Evolutionary conservation across 768 basidiomycete genomes (phyloP), one percentile per base, ranked within the genome.

Genomic region (Ramaria rubella): DNA sequence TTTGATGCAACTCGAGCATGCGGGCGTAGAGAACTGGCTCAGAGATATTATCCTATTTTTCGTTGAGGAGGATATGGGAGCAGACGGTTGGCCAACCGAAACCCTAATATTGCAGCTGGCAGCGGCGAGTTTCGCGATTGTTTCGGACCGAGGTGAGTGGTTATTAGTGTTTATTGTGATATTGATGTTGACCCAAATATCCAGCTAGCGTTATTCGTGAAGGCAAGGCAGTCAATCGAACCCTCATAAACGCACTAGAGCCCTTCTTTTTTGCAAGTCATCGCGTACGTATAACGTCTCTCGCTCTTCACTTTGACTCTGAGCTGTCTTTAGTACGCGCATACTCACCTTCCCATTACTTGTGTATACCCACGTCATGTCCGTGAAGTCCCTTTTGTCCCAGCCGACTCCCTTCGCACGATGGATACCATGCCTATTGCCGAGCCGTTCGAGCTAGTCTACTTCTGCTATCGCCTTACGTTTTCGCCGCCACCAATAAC

Each of bases 41-140:
- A 33, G 31, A 12, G 23, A 17, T 2, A 23, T 46, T 11, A 33
- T 56, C 27, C 27, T 56, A 12, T 15, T n/a, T 5, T 21, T 33
- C 4, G 15, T 46, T 15, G 43, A 48, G n/a, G 9, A 21, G 21
- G 55, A 56, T 12, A n/a, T 21, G 7, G 52, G 29, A 24, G 53
- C 27, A 19, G 27, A 56, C 33, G 45, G 45, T 29, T 56, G 55
- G 55, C 55, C 55, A 14, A 2, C 5, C 19, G 55, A 56, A 33
- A 46, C 43, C 5, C 21, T n/a, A 4, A 7, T 15, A 19, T 24
- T 56, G 14, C 55, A 49, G 46, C 46, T 56, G 8, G 11, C 55
- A 2, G 43, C 34, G 19, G 55, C 55, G n/a, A 46, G 27, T 24
- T 49, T 56, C 21, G 43, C 55, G 7, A 46, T 56, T 17, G 30